phyloP scores from a whole-genome alignment of 2,329 filamentous ascomycete genomes.

The Venturia pyrina region DNA sequence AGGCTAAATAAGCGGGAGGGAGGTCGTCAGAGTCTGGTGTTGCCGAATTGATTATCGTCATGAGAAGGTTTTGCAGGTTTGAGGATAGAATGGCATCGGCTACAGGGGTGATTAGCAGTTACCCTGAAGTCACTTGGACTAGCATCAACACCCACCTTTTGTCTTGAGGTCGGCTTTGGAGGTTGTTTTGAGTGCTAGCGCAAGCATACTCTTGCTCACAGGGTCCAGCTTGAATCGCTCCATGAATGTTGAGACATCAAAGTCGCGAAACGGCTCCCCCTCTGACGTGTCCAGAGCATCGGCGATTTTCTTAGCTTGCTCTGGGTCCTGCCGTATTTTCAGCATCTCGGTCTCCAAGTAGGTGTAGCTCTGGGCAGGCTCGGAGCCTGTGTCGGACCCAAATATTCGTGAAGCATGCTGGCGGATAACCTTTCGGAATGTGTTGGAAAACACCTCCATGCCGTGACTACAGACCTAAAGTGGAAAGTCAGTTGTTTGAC shows the following conservation, averaged over 20 bases:
- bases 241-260: constrained; percentile 91
- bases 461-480: constrained; percentile 52
- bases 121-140: not conserved
- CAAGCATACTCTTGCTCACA: constrained; percentile 76
- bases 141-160: constrained; percentile 56
- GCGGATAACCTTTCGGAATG: constrained; percentile 84
- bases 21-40: constrained; percentile 50
- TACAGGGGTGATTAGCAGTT: constrained; percentile 28
- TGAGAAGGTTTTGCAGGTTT: constrained; percentile 67
- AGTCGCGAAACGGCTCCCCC: constrained; percentile 89
- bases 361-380: constrained; percentile 73
- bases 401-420: constrained; percentile 91
- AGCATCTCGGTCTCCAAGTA: constrained; percentile 75
- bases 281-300: constrained; percentile 86
- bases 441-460: constrained; percentile 97
- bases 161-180: constrained; percentile 71
- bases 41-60: constrained; percentile 56
- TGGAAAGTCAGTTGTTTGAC: not conserved
- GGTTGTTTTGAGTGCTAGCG: constrained; percentile 79
- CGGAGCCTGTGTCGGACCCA: constrained; percentile 57
- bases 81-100: constrained; percentile 83
- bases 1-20: constrained; percentile 59
- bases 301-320: constrained; percentile 83
- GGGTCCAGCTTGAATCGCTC: constrained; percentile 92
- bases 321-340: constrained; percentile 69